Evolutionary conservation across 2,329 filamentous ascomycete species (phyloP).

Genomic region (Lasiodiplodia sp.): DNA sequence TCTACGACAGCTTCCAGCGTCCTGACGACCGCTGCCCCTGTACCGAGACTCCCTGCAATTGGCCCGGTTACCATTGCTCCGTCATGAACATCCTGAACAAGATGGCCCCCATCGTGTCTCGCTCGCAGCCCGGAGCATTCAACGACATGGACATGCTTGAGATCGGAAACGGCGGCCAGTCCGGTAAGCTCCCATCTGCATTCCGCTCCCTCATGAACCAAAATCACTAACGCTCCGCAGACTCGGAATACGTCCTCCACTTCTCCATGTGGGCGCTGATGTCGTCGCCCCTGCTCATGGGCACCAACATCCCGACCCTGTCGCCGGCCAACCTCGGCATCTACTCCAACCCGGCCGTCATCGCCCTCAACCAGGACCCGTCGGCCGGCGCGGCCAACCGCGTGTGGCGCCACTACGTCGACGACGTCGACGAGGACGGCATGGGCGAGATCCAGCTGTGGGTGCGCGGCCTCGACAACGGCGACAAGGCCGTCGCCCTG

Average conservation of each 20-base stretch:
- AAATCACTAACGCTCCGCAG: constrained; percentile 37
- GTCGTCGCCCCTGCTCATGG: constrained; percentile 57
- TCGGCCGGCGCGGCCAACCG: constrained; percentile 51
- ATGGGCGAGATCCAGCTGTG: constrained; percentile 59
- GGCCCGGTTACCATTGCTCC: constrained; percentile 57
- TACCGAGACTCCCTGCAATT: constrained; percentile 50
- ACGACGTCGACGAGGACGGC: constrained; percentile 52
- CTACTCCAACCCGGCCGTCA: constrained; percentile 56
- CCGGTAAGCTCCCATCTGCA: constrained; percentile 31
- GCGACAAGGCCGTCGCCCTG: constrained; percentile 58
- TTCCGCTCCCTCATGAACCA: neutral
- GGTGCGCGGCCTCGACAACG: constrained; percentile 56
- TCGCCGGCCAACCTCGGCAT: constrained; percentile 54
- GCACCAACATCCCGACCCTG: constrained; percentile 52
- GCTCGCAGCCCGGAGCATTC: constrained; percentile 54
- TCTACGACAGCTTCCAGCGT: constrained; percentile 56
- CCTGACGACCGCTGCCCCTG: constrained; percentile 54
- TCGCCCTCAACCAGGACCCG: constrained; percentile 60
- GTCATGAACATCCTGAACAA: constrained; percentile 61
- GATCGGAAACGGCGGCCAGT: constrained; percentile 53
- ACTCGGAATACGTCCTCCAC: constrained; percentile 55
- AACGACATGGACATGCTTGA: constrained; percentile 60
- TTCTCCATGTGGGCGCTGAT: constrained; percentile 59
- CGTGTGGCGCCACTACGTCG: constrained; percentile 54
- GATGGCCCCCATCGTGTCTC: constrained; percentile 51